Evolutionary conservation across 2,329 filamentous ascomycete genomes (phyloP).

Genomic region (Fusarium scirpi): DNA sequence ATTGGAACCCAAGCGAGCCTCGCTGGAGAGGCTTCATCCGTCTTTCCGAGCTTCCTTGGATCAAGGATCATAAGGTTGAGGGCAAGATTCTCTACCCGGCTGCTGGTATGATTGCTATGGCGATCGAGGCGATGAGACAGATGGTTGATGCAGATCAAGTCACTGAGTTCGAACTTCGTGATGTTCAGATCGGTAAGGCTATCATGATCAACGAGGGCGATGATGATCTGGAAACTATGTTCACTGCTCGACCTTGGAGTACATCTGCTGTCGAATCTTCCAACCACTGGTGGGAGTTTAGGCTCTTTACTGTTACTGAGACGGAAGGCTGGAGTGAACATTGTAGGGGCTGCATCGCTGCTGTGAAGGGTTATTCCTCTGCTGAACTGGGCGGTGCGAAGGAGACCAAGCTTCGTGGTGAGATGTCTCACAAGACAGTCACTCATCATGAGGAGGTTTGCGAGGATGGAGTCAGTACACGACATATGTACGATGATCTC

Average conservation of each 20-base stretch:
- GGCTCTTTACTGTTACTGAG: neutral
- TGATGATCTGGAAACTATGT: neutral
- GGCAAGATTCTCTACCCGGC: neutral
- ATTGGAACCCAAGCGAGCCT: neutral
- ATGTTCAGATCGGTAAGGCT: neutral
- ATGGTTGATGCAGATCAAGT: neutral
- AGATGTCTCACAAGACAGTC: neutral
- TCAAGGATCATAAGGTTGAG: neutral
- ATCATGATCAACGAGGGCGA: neutral
- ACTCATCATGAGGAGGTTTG: neutral
- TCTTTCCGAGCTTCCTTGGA: neutral
- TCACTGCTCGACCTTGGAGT: neutral
- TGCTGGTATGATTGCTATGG: neutral
- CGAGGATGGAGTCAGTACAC: neutral
- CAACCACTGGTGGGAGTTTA: neutral
- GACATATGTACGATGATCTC: neutral
- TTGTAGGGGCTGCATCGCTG: neutral
- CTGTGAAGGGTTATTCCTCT: neutral
- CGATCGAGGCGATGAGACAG: constrained; percentile 1
- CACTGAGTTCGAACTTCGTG: neutral
- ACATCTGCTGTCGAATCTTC: neutral
- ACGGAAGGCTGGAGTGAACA: constrained; percentile 3
- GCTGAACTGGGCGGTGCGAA: neutral
- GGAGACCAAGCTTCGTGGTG: neutral
- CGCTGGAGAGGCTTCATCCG: neutral